These are phyloP conservation scores for Fusarium sp. DNA, from an alignment of 2,329 filamentous ascomycete genomes.

Conservation along the genomic window DNA sequence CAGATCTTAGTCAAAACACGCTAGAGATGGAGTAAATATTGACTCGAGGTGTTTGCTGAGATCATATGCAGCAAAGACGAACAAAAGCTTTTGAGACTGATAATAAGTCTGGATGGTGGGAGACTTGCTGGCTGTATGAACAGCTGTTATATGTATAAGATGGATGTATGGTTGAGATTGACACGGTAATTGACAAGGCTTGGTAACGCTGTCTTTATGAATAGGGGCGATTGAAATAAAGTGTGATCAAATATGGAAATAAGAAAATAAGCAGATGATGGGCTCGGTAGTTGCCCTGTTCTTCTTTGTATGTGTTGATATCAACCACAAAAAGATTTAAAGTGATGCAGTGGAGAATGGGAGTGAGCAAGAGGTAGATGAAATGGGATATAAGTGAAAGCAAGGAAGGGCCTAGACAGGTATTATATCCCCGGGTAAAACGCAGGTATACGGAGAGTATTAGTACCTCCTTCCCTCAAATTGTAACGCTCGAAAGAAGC, in stretches of 20 bases:
- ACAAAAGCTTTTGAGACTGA: not conserved
- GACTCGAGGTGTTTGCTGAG: conserved; percentile 2
- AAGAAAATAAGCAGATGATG: not conserved
- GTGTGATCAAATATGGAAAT: not conserved
- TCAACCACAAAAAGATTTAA: conserved; percentile 4
- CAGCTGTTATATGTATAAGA: not conserved
- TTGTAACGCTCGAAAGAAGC: conserved; percentile 13
- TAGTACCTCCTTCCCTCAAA: not conserved
- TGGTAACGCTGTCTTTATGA: not conserved
- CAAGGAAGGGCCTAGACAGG: conserved; percentile 7
- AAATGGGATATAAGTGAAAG: not conserved
- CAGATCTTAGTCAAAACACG: not conserved
- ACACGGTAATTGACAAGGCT: not conserved
- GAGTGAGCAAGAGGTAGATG: not conserved
- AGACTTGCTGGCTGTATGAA: not conserved
- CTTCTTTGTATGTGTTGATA: not conserved
- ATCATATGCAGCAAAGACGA: not conserved
- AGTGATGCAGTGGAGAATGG: not conserved
- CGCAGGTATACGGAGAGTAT: not conserved
- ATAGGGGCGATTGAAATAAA: not conserved
- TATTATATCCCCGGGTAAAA: conserved; percentile 25
- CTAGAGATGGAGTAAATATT: conserved; percentile 1
- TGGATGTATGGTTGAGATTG: not conserved
- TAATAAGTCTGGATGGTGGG: not conserved
- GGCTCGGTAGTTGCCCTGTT: not conserved